Evolutionary conservation across 345 rosid species (phyloP).

Genomic region (Syzygium oleosum): DNA sequence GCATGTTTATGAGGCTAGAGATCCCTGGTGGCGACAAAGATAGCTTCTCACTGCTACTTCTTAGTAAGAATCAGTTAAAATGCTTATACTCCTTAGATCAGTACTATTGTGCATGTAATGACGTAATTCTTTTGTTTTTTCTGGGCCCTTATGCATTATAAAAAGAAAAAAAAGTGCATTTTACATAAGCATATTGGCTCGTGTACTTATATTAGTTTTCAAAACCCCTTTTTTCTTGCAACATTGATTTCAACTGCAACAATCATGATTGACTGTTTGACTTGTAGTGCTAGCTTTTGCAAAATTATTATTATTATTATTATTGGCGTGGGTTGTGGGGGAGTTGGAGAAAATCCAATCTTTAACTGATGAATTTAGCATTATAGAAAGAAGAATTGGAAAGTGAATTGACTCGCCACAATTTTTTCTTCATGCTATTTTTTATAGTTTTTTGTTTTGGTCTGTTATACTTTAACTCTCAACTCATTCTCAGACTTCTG

Average conservation of each 20-base stretch:
- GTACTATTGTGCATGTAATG: not conserved
- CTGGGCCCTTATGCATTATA: not conserved
- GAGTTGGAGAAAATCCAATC: not conserved
- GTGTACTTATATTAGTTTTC: not conserved
- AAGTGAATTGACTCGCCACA: not conserved
- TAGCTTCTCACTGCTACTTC: not conserved
- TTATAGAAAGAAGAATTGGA: not conserved
- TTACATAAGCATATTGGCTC: not conserved
- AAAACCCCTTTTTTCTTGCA: not conserved
- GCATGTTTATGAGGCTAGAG: conserved; percentile 59
- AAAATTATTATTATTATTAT: not conserved
- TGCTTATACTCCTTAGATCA: not conserved
- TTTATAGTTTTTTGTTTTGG: too few species aligned
- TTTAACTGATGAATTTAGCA: not conserved
- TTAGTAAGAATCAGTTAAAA: not conserved
- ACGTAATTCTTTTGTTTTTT: not conserved
- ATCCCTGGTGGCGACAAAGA: conserved; percentile 78
- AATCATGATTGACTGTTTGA: not conserved
- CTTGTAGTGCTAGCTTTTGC: not conserved
- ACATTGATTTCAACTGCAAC: not conserved
- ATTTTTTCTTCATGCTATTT: not conserved
- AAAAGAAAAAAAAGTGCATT: not conserved
- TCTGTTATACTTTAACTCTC: too few species aligned
- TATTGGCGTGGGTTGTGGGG: not conserved
- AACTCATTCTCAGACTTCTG: too few species aligned